Evolutionary conservation across 805 yeast genomes (phyloP).

Genomic region (Schwanniomyces pseudopolymorphus): DNA sequence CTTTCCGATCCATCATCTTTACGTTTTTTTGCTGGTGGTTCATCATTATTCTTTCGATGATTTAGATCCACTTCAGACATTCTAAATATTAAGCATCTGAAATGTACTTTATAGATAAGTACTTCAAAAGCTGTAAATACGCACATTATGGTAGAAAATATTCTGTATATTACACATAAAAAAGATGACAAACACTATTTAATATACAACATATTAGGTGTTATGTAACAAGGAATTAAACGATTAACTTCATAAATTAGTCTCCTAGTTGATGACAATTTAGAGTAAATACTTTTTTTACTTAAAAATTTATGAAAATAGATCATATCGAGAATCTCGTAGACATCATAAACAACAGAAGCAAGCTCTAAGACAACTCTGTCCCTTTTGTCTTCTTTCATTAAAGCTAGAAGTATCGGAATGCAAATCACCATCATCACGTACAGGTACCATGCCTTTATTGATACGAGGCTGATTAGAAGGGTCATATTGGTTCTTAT

Average conservation of each 20-base stretch:
- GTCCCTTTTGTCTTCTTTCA: constrained; percentile 11
- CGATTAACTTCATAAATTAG: not conserved
- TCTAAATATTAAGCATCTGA: not conserved
- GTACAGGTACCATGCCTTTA: constrained; percentile 27
- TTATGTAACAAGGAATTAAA: not conserved
- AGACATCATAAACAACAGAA: constrained; percentile 4
- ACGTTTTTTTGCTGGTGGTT: not conserved
- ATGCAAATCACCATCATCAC: constrained; percentile 39
- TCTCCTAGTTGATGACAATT: not conserved
- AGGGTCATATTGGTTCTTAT: constrained; percentile 12
- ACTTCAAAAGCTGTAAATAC: not conserved
- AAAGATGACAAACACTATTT: not conserved
- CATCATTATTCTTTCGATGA: not conserved
- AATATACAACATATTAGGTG: not conserved
- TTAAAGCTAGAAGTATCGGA: constrained; percentile 38
- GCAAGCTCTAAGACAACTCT: constrained; percentile 6
- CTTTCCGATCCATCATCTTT: not conserved
- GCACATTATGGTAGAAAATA: not conserved
- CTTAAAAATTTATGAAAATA: not conserved
- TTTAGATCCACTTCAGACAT: not conserved
- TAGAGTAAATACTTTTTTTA: not conserved
- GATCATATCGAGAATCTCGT: not conserved
- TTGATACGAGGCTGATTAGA: not conserved
- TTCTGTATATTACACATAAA: not conserved
- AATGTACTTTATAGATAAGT: not conserved